Evolutionary conservation across 495 filamentous ascomycete species (phyloP).

Genomic region (Eremomyces bilateralis): DNA sequence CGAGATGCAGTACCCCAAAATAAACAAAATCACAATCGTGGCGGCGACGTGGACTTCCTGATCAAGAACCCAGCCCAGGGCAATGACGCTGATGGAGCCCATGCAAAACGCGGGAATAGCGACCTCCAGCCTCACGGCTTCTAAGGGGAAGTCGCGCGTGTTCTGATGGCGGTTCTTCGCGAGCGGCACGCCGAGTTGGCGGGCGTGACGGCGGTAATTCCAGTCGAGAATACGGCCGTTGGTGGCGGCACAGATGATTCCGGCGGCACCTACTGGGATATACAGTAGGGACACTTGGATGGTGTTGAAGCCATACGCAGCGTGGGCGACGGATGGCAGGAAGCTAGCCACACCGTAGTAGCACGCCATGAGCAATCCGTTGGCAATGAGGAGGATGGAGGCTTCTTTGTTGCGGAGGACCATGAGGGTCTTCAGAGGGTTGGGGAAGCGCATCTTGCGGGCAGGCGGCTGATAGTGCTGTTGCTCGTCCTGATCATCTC

Average conservation of each 20-base stretch:
- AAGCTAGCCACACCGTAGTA: conserved; percentile 36
- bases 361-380: conserved; percentile 31
- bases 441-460: conserved; percentile 39
- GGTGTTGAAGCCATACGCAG: conserved; percentile 3
- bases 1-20: conserved; percentile 33
- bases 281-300: conserved; percentile 1
- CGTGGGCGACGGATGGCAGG: conserved; percentile 25
- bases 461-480: conserved; percentile 16
- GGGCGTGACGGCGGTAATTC: conserved; percentile 1
- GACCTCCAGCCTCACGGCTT: conserved; percentile 23
- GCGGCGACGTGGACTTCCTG: conserved; percentile 11
- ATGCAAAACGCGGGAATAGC: conserved; percentile 10
- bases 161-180: conserved; percentile 11
- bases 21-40: conserved; percentile 32
- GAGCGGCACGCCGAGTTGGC: not conserved
- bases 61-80: conserved; percentile 22
- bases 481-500: conserved; percentile 5
- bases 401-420: conserved; percentile 46
- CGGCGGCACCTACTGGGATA: conserved; percentile 1
- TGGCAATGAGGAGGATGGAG: conserved; percentile 32
- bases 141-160: conserved; percentile 29
- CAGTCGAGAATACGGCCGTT: conserved; percentile 1
- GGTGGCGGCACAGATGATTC: not conserved
- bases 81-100: conserved; percentile 11
- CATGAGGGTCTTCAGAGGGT: conserved; percentile 44